Conservation (phyloP, 1,284 basidiomycete genomes). For the Coniophora puteana region DNA sequence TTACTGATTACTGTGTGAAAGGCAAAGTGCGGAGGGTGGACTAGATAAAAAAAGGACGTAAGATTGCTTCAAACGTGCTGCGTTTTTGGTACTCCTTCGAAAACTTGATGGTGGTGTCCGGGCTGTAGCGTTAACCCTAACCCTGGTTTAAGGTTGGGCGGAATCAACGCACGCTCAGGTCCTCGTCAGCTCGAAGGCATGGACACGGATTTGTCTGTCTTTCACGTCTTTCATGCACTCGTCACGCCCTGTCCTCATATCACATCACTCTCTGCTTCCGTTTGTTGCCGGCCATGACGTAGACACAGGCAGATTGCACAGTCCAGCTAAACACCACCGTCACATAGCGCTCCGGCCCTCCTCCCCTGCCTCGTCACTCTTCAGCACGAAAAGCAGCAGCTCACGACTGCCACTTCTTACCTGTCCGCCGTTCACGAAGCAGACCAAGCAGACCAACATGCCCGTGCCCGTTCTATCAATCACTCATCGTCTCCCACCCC, state of each 20-base stretch:
- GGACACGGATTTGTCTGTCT: no score
- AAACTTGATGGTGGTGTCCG: constrained; percentile 47
- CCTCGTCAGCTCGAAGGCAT: no score
- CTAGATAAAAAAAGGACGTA: constrained; percentile 27
- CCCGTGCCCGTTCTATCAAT: constrained; percentile 36
- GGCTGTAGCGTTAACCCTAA: constrained; percentile 51
- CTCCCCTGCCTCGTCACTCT: constrained; percentile 52
- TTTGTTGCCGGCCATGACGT: no score
- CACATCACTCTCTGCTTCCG: no score
- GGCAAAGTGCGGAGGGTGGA: background rate
- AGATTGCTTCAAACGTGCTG: constrained; percentile 47
- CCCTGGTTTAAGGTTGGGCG: no score
- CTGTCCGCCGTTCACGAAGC: constrained; percentile 69
- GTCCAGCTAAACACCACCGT: no score
- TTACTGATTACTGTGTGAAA: constrained; percentile 16
- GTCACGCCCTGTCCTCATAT: no score
- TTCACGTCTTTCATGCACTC: no score
- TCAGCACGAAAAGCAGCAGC: constrained; percentile 54
- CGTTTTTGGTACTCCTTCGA: constrained; percentile 45
- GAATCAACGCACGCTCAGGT: no score
- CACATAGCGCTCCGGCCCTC: constrained; percentile 43
- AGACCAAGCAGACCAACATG: constrained; percentile 60
- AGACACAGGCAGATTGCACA: no score
- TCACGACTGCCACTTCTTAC: constrained; percentile 66
- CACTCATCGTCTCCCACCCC: constrained; percentile 33